Evolutionary conservation across 2,329 filamentous ascomycete species (phyloP), one percentile per base, ranked within the genome.

Genomic region (Leptographium procerum): DNA sequence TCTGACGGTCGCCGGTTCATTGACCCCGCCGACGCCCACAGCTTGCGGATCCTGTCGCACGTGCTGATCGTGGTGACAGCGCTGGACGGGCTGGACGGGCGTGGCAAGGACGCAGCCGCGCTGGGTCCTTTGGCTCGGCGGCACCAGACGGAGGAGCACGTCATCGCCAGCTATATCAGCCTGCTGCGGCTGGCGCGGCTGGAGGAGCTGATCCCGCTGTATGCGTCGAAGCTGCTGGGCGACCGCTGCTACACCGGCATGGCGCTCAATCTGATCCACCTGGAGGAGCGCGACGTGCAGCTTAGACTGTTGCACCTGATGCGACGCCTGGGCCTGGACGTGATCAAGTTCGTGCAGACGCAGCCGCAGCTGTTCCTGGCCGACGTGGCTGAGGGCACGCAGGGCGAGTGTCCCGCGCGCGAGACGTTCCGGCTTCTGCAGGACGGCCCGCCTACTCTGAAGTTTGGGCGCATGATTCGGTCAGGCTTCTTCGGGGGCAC

Each of bases 101-200:
- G 57, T 52, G 60, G 59, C 60, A 59, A 59, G 62, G 63, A 65
- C 52, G 61, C 57, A 57, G 72, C 75, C 53, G 75, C 77, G 54
- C 66, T 66, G 60, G 69, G 68, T 29, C 65, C 67, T n/a, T 66
- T 67, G 55, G 70, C 70, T 51, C 69, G 68, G 36, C 66, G 59
- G 14, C 65, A 68, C 47, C 64, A 76, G 56, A 78, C 78, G 19
- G 80, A 85, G 63, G 87, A 95, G 66, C 89, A 88, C 66, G 83
- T 92, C 52, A 77, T 96, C 56, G 84, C 87, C 1, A 85, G 83
- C 4, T 97, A 97, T 69, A 87, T 95, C 58, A 87, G 88, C 65
- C 85, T 88, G 61, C 74, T 99, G 43, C 84, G 88, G 50, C 78
- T 87, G 52, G 82, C 83, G 19, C 83, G 84, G 36, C 82, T 94